Evolutionary conservation across 306 rosid genomes (phyloP).

Genomic region (Citrullus mucosospermus): DNA sequence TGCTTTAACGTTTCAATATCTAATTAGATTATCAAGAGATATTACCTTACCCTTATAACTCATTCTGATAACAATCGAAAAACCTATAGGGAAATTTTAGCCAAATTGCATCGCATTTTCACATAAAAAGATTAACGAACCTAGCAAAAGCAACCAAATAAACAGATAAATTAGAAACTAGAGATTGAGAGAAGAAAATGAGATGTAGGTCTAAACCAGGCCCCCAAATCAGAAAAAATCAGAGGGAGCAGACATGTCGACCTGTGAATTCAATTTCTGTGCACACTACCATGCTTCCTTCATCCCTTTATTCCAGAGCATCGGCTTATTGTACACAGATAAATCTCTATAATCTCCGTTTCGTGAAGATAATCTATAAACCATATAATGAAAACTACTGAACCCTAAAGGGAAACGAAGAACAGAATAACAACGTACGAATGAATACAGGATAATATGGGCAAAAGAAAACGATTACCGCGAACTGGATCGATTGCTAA

Average conservation of each 20-base stretch:
- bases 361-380: too few species aligned
- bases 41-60: neutral
- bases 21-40: neutral
- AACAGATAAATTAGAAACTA: neutral
- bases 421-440: too few species aligned
- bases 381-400: neutral
- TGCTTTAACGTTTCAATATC: too few species aligned
- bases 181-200: neutral
- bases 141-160: neutral
- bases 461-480: too few species aligned
- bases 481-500: too few species aligned
- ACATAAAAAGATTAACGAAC: neutral
- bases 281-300: constrained; percentile 86
- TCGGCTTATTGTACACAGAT: constrained; percentile 95
- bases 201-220: constrained; percentile 81
- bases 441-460: neutral
- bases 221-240: constrained; percentile 69
- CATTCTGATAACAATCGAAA: too few species aligned
- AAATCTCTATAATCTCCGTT: neutral
- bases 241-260: constrained; percentile 84
- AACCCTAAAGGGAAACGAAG: neutral
- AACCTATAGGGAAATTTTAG: neutral
- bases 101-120: neutral
- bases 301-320: constrained; percentile 65
- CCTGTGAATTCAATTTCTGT: constrained; percentile 51